phyloP scores from a whole-genome alignment of 768 basidiomycete species.

The Mycena alexandri region DNA sequence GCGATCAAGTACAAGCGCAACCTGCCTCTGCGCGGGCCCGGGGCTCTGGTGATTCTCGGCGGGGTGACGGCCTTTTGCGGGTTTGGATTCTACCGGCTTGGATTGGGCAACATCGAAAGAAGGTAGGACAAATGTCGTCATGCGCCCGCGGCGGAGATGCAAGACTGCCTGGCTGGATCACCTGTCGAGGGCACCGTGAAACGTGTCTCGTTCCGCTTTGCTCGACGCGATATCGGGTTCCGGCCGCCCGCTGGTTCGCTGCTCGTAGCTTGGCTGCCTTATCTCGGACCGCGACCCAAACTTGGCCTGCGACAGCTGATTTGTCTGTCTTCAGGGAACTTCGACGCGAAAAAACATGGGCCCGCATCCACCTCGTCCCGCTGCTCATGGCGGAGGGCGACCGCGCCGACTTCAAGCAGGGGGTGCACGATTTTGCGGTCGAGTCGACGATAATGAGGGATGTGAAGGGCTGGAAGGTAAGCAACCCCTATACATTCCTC shows the following conservation, averaged over 20 bases:
- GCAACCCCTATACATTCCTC: slow-evolving; percentile 46
- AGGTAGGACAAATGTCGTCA: slow-evolving; percentile 69
- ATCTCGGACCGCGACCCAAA: slow-evolving; percentile 54
- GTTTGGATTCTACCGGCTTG: slow-evolving; percentile 93
- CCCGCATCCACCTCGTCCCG: slow-evolving; percentile 94
- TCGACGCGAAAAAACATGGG: slow-evolving; percentile 93
- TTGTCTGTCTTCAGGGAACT: slow-evolving; percentile 84
- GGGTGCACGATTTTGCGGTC: slow-evolving; percentile 79
- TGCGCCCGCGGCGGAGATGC: slow-evolving; percentile 46
- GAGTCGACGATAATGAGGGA: slow-evolving; percentile 97
- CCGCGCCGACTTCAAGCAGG: slow-evolving; percentile 86
- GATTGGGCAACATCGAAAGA: slow-evolving; percentile 92
- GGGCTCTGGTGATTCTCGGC: slow-evolving; percentile 86
- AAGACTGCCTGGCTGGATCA: slow-evolving; percentile 39
- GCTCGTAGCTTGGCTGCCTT: slow-evolving; percentile 40
- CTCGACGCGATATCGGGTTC: slow-evolving; percentile 26
- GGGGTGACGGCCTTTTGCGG: slow-evolving; percentile 89
- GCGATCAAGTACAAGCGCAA: slow-evolving; percentile 95
- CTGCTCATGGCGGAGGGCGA: slow-evolving; percentile 94
- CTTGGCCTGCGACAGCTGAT: slow-evolving; percentile 55
- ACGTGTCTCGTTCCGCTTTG: slow-evolving; percentile 45
- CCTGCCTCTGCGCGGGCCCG: slow-evolving; percentile 89
- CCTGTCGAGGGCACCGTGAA: slow-evolving; percentile 39
- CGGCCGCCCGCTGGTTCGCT: slow-evolving; percentile 56
- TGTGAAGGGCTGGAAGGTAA: slow-evolving; percentile 93